Base-by-base conservation (phyloP, 2,329 filamentous ascomycete genomes). In the Penicillium sp. region DNA sequence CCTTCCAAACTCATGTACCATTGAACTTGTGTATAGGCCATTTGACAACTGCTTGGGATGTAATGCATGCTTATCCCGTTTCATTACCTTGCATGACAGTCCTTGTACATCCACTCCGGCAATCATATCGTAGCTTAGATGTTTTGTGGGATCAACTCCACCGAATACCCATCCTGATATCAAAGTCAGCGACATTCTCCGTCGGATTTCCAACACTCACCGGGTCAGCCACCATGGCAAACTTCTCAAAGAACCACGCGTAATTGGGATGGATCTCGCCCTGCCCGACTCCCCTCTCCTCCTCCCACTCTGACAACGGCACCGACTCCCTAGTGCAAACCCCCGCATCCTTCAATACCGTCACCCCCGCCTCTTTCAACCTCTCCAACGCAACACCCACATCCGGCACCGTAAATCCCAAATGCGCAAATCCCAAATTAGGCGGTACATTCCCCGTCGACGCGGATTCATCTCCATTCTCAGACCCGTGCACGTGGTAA, bases 401-500 rank as follows among this genome's bases (percentile, higher is more conserved):
- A 60, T 72, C 63, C n/a, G 70, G 69, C 6, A 74, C 70, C 4
- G 69, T 69, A 44, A 73, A 73, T 0, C 71, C 71, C 33, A 74
- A 36, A 60, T 73, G 71, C 9, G 68, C 65, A 39, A 73, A 73
- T 0, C 71, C 71, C 36, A 74, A 46, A 41, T 65, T 44, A 9
- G 70, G 70, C n/a, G 69, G 63, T 7, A 44, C 44, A 53, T 73
- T 72, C 2, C 70, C 71, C 1, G 56, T 71, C 11, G 54, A 57
- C 3, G 68, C 46, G 43, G 58, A 58, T 3, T 55, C 42, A 24
- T 27, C 35, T 1, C 4, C 30, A 6, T 28, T 57, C 54, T 73
- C 71, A 3, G 66, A 63, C 1, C 69, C 69, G 43, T 74, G 71
- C 20, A 71, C 57, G 51, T 74, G 67, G 47, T 67, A 71, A 18